phyloP scores from a whole-genome alignment of 352 stramenopile genomes.

The Globisporangium parvum region DNA sequence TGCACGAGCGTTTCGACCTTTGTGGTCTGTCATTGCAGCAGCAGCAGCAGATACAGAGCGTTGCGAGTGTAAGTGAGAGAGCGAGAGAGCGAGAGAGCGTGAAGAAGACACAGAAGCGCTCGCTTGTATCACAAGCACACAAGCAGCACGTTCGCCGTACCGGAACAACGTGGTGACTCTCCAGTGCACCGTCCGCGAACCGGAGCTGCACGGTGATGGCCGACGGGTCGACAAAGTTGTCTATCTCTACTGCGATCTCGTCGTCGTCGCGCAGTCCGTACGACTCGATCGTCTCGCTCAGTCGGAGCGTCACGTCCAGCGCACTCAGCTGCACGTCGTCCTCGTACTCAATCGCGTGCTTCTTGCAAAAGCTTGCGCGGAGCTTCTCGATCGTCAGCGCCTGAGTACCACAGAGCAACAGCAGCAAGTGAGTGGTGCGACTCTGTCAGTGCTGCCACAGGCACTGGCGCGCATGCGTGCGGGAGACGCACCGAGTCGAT shows the following conservation, averaged over 20 bases:
- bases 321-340: conserved; percentile 52
- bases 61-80: too few species aligned
- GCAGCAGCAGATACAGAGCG: not conserved
- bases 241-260: conserved; percentile 53
- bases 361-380: conserved; percentile 53
- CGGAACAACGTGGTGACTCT: conserved; percentile 31
- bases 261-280: conserved; percentile 54
- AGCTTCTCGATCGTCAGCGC: conserved; percentile 52
- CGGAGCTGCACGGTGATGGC: conserved; percentile 40
- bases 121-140: too few species aligned
- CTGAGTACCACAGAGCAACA: conserved; percentile 17
- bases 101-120: too few species aligned
- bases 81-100: too few species aligned
- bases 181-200: conserved; percentile 28
- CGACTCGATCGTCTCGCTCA: conserved; percentile 38
- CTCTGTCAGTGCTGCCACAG: too few species aligned
- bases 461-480: too few species aligned
- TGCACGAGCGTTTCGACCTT: conserved; percentile 39
- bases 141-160: conserved; percentile 17
- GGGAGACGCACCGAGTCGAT: conserved; percentile 53
- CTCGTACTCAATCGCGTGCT: conserved; percentile 37
- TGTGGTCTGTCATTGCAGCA: conserved; percentile 14
- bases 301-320: conserved; percentile 28
- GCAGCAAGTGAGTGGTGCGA: too few species aligned
- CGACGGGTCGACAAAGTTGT: conserved; percentile 24